phyloP scores from a whole-genome alignment of 23 red algal genomes.

The Pyropia haitanensis region DNA sequence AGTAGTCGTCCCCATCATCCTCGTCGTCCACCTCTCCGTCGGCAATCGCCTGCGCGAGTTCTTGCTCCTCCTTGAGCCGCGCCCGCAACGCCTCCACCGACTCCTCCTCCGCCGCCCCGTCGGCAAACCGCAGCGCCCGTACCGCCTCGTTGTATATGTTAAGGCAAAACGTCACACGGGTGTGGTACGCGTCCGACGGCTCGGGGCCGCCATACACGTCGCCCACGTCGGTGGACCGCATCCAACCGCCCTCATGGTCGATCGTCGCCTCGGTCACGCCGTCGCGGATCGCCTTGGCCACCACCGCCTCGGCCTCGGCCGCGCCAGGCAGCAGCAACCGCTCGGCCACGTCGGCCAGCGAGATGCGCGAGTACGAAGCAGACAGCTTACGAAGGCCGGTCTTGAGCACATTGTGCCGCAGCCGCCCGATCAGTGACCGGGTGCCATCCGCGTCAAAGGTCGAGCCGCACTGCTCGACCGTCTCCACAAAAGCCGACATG shows the following conservation, averaged over 20 bases:
- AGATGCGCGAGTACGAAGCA: slow-evolving; percentile 86
- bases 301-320: slow-evolving; percentile 71
- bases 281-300: slow-evolving; percentile 95
- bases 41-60: slow-evolving; percentile 74
- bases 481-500: slow-evolving; percentile 65
- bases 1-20: slow-evolving; percentile 9
- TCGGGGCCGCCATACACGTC: slow-evolving; percentile 77
- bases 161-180: slow-evolving; percentile 88
- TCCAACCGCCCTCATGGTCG: slow-evolving; percentile 54
- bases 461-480: slow-evolving; percentile 35
- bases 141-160: slow-evolving; percentile 93
- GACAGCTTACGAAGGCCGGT: slow-evolving; percentile 74
- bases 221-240: slow-evolving; percentile 56
- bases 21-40: slow-evolving; percentile 78
- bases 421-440: slow-evolving; percentile 59
- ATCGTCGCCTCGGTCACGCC: slow-evolving; percentile 93
- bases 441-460: slow-evolving; percentile 74
- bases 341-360: slow-evolving; percentile 60
- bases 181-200: slow-evolving; percentile 77
- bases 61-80: slow-evolving; percentile 91
- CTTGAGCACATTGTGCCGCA: slow-evolving; percentile 99
- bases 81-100: slow-evolving; percentile 56
- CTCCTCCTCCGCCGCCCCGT: slow-evolving; percentile 70
- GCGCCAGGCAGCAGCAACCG: slow-evolving; percentile 56
- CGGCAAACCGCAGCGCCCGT: slow-evolving; percentile 95